These are phyloP conservation scores for Cenchrus fungigraminus DNA, from an alignment of 176 grass and related monocot species.

Conservation along the genomic window DNA sequence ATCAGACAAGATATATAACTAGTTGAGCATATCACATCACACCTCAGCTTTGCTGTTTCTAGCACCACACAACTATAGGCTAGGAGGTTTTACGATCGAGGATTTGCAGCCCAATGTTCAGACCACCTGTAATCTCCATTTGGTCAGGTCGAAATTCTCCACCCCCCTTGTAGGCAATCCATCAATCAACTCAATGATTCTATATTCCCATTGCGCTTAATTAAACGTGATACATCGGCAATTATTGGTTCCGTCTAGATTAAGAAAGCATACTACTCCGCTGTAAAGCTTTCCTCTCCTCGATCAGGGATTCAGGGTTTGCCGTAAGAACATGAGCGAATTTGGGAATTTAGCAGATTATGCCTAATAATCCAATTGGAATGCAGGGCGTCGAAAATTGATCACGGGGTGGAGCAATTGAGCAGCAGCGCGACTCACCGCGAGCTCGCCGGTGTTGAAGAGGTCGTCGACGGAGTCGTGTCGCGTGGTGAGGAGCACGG, in stretches of 20 bases:
- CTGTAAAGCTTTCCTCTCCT: background rate
- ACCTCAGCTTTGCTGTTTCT: constrained; percentile 18
- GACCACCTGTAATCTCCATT: background rate
- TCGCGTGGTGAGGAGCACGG: constrained; percentile 74
- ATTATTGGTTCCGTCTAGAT: constrained; percentile 14
- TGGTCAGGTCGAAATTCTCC: background rate
- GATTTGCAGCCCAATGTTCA: background rate
- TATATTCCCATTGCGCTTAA: constrained; percentile 15
- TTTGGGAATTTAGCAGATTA: background rate
- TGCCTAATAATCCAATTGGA: background rate
- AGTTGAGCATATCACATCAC: constrained; percentile 14
- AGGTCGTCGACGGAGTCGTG: constrained; percentile 71
- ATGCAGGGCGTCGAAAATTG: background rate
- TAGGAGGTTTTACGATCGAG: background rate
- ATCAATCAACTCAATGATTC: background rate
- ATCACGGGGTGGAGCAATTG: background rate
- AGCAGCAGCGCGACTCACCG: constrained; percentile 34
- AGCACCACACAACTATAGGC: background rate
- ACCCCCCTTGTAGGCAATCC: background rate
- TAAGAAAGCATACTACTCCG: background rate
- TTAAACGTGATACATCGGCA: background rate
- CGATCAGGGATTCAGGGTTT: background rate
- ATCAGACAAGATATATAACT: background rate
- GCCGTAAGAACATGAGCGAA: background rate
- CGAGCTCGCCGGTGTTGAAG: constrained; percentile 86